These are phyloP conservation scores for Botryotinia convoluta DNA, from an alignment of 2,329 filamentous ascomycete genomes.

Conservation along the genomic window DNA sequence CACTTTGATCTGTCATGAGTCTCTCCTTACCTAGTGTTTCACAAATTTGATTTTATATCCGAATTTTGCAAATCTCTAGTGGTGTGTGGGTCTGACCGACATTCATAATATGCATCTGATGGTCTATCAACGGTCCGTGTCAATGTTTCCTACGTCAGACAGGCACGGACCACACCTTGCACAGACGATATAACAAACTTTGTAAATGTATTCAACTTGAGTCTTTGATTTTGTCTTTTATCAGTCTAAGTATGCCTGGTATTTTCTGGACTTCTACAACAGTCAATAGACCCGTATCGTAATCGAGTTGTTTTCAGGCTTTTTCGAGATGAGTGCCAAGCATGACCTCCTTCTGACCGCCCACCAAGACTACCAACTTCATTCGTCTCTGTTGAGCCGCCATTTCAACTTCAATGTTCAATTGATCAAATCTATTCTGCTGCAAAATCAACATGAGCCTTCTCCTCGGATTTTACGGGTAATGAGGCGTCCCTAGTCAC, in stretches of 20 bases:
- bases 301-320: neutral
- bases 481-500: slow-evolving; percentile 4
- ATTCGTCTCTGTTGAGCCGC: neutral
- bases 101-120: neutral
- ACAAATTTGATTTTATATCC: neutral
- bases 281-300: neutral
- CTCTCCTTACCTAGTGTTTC: too few species aligned
- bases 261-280: neutral
- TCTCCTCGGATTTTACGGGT: slow-evolving; percentile 8
- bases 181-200: neutral
- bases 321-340: neutral
- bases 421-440: slow-evolving; percentile 20
- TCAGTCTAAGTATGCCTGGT: neutral
- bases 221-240: neutral
- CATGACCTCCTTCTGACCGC: neutral
- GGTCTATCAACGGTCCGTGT: neutral
- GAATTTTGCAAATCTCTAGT: neutral
- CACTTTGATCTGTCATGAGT: neutral
- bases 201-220: neutral
- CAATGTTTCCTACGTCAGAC: neutral
- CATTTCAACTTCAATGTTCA: neutral
- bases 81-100: neutral
- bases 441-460: slow-evolving; percentile 31
- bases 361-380: neutral
- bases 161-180: neutral